Conservation (phyloP, 164 flowering plant species). For the Liriodendron chinense region DNA sequence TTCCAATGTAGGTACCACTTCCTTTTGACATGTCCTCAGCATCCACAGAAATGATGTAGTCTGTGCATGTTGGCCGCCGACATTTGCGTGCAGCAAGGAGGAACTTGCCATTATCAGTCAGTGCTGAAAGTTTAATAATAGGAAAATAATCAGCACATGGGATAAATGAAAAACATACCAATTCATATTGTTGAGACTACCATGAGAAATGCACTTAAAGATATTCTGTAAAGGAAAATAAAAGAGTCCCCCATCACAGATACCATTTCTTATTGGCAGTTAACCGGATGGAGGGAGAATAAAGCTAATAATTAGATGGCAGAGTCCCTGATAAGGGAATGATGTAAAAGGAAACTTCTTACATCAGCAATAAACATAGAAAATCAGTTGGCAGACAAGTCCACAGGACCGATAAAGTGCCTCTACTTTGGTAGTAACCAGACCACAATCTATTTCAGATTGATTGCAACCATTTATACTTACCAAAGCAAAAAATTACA, state of each 20-base stretch:
- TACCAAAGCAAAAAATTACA: not conserved
- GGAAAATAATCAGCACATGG: not conserved
- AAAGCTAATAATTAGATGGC: not conserved
- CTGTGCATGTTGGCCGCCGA: conserved; percentile 64
- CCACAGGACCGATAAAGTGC: not conserved
- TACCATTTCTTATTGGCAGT: not conserved
- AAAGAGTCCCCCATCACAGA: not conserved
- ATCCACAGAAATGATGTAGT: conserved; percentile 57
- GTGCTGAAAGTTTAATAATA: conserved; percentile 34
- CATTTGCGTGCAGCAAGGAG: conserved; percentile 73
- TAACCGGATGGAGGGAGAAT: not conserved
- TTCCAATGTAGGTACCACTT: conserved; percentile 61
- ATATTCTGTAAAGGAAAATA: not conserved
- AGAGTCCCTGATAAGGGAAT: not conserved
- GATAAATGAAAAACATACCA: not conserved
- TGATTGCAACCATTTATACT: not conserved
- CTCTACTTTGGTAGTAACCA: not conserved
- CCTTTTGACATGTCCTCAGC: conserved; percentile 64
- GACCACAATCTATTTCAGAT: not conserved
- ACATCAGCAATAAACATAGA: not conserved
- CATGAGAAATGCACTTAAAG: not conserved
- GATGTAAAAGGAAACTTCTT: not conserved
- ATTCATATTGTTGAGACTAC: not conserved
- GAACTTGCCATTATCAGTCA: conserved; percentile 65
- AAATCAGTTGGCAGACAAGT: not conserved